phyloP scores from a whole-genome alignment of 225 moss, liverwort and hornwort species.

The Sphagnum contortum region DNA sequence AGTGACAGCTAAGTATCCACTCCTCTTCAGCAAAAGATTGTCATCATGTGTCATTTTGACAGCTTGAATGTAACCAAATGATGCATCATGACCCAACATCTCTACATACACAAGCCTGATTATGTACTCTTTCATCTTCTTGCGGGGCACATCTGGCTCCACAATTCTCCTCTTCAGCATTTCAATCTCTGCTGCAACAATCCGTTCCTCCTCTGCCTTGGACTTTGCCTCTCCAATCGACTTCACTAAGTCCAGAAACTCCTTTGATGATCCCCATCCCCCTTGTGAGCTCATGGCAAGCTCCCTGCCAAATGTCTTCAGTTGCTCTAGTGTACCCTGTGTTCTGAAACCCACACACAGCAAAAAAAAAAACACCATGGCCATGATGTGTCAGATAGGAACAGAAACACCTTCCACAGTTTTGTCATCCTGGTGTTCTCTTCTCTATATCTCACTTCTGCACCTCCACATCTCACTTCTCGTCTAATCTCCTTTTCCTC shows the following conservation, averaged over 20 bases:
- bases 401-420: too few species aligned
- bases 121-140: slow-evolving; percentile 98
- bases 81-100: slow-evolving; percentile 98
- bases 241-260: slow-evolving; percentile 89
- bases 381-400: too few species aligned
- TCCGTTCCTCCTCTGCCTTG: slow-evolving; percentile 98
- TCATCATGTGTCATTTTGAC: slow-evolving; percentile 99
- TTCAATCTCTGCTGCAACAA: slow-evolving; percentile 77
- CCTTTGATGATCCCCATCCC: slow-evolving; percentile 77
- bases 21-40: slow-evolving; percentile 86
- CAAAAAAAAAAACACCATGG: too few species aligned
- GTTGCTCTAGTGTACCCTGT: slow-evolving; percentile 80
- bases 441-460: too few species aligned
- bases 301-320: slow-evolving; percentile 95
- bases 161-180: slow-evolving; percentile 72
- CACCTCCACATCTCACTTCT: too few species aligned
- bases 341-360: slow-evolving; percentile 21
- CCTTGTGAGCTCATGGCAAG: slow-evolving; percentile 92
- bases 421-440: too few species aligned
- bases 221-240: slow-evolving; percentile 98
- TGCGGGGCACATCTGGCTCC: slow-evolving; percentile 88
- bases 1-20: slow-evolving; percentile 89
- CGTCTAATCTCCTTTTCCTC: too few species aligned
- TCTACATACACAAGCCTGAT: slow-evolving; percentile 98
- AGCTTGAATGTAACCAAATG: slow-evolving; percentile 94